These are phyloP conservation scores for Leucocoprinus birnbaumii DNA, from an alignment of 768 basidiomycete species.

Conservation along the genomic window DNA sequence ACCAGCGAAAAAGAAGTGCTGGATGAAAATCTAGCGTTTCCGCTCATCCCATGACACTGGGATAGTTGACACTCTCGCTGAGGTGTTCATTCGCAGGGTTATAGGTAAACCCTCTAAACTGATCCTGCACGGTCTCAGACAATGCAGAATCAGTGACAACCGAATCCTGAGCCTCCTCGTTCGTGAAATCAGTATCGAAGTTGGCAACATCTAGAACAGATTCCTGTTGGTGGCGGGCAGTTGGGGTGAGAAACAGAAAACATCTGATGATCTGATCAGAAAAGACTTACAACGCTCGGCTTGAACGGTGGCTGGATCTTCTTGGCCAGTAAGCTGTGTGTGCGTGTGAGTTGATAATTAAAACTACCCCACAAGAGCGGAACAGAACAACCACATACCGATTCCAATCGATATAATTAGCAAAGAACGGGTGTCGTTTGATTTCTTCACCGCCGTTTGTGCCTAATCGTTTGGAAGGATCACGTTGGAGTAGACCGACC, in stretches of 20 bases:
- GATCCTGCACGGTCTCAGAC: constrained; percentile 95
- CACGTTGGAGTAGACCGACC: constrained; percentile 82
- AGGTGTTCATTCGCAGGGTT: constrained; percentile 83
- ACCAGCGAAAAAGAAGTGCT: too few species aligned
- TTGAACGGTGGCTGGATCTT: constrained; percentile 98
- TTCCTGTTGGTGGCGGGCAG: constrained; percentile 48
- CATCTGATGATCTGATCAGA: background rate
- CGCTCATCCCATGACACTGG: constrained; percentile 31
- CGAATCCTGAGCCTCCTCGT: constrained; percentile 91
- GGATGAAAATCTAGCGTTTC: too few species aligned
- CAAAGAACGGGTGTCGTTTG: constrained; percentile 93
- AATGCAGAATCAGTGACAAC: constrained; percentile 92
- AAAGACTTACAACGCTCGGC: constrained; percentile 89
- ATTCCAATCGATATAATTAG: constrained; percentile 92
- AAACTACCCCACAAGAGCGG: background rate
- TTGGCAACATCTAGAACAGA: constrained; percentile 93
- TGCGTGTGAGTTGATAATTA: background rate
- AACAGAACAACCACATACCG: constrained; percentile 36
- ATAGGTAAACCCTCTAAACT: constrained; percentile 90
- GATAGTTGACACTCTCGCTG: constrained; percentile 79
- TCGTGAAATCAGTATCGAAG: constrained; percentile 97
- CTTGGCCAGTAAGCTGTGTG: constrained; percentile 71
- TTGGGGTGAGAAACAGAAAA: background rate
- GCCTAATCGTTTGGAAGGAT: constrained; percentile 86
- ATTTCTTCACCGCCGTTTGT: constrained; percentile 94